These are phyloP conservation scores for Penicillium goetzii DNA, from an alignment of 495 filamentous ascomycete species.

Conservation along the genomic window DNA sequence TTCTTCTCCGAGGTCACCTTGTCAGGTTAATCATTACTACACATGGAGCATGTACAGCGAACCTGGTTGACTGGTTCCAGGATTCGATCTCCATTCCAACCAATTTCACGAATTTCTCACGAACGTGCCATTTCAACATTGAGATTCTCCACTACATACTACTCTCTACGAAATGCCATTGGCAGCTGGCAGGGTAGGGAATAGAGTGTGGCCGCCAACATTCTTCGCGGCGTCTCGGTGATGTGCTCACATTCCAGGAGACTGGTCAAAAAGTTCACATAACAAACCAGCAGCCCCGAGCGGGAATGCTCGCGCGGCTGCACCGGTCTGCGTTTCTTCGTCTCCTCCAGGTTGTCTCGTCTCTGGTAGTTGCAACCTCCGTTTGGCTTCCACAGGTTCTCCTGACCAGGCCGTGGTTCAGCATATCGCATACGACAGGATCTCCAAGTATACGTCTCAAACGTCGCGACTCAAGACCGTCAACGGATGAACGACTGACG, in stretches of 20 bases:
- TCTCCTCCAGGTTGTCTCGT: slow-evolving; percentile 23
- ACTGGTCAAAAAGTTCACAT: slow-evolving; percentile 32
- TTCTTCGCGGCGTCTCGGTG: slow-evolving; percentile 38
- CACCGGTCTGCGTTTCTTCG: slow-evolving; percentile 16
- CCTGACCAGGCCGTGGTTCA: background rate
- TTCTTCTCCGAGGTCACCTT: background rate
- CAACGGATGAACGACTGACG: slow-evolving; percentile 18
- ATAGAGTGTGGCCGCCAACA: slow-evolving; percentile 35
- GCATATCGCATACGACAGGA: background rate
- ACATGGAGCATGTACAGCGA: slow-evolving; percentile 1
- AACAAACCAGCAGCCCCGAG: slow-evolving; percentile 38
- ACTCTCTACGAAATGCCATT: background rate
- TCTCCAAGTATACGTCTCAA: background rate
- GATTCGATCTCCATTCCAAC: slow-evolving; percentile 15
- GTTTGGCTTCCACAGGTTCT: slow-evolving; percentile 5
- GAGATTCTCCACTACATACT: background rate
- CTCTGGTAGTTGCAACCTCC: slow-evolving; percentile 11
- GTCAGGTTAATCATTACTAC: slow-evolving; percentile 6
- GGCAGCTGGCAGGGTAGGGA: slow-evolving; percentile 15
- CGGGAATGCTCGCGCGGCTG: slow-evolving; percentile 18
- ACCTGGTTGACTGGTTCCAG: background rate
- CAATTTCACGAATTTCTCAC: background rate
- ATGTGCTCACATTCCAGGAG: slow-evolving; percentile 44
- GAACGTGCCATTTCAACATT: background rate
- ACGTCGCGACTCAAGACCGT: background rate